These are phyloP conservation scores for Pythium sukuiense DNA, from an alignment of 352 stramenopile species.

Conservation along the genomic window DNA sequence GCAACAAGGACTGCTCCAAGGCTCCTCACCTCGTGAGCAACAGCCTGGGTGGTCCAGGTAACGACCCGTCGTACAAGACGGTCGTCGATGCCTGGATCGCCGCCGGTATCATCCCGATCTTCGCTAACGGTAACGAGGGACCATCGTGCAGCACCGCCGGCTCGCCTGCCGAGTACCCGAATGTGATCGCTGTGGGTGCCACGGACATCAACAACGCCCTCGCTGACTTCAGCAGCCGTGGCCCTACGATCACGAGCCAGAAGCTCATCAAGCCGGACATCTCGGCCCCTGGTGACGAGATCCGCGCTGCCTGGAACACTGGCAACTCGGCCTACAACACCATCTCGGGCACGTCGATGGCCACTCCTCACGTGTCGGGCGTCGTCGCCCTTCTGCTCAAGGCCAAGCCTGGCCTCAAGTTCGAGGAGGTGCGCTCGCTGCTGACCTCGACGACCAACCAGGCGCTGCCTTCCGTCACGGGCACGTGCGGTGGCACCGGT, in stretches of 20 bases:
- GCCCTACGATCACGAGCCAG: constrained; percentile 4
- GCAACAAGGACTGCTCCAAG: constrained; percentile 7
- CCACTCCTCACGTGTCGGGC: constrained; percentile 31
- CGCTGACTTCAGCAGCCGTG: constrained; percentile 16
- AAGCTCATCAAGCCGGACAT: constrained; percentile 30
- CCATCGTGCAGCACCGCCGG: constrained; percentile 4
- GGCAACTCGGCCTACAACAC: constrained; percentile 19
- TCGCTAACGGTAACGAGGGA: constrained; percentile 24
- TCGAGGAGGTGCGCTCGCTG: constrained; percentile 11
- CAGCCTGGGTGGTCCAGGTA: constrained; percentile 10
- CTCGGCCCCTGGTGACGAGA: constrained; percentile 14
- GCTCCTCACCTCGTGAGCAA: constrained; percentile 13
- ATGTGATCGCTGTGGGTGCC: constrained; percentile 28
- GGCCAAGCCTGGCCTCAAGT: constrained; percentile 18
- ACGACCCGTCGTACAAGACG: constrained; percentile 23
- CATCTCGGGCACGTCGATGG: constrained; percentile 31
- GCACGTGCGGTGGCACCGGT: constrained; percentile 22
- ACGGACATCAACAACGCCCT: constrained; percentile 16
- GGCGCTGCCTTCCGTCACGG: neutral
- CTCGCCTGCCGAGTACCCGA: constrained; percentile 23
- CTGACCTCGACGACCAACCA: constrained; percentile 5
- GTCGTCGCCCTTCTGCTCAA: constrained; percentile 28
- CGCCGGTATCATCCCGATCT: constrained; percentile 27
- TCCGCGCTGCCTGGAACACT: constrained; percentile 13
- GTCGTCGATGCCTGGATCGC: constrained; percentile 22